Percentiles rank a stretch among this genome's conserved stretches.
Evolutionary conservation across 176 grass and related monocot species (phyloP).

Genomic region (Musa acuminata): DNA sequence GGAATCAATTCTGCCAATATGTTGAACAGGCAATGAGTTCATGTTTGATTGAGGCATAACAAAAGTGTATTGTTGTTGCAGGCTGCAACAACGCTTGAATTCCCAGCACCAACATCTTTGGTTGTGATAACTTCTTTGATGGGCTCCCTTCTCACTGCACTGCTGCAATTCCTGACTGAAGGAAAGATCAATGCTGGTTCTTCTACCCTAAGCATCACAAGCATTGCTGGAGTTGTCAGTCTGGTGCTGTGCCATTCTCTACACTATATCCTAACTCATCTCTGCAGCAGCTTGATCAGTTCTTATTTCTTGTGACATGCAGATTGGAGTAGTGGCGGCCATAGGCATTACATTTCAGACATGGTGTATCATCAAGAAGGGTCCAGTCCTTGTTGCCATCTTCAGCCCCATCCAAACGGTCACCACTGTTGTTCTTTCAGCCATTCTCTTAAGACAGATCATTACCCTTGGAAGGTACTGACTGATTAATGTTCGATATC

Average conservation of each 20-base stretch:
- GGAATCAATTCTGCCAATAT: too few species aligned
- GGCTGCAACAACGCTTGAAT: conserved; percentile 26
- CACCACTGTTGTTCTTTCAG: conserved; percentile 33
- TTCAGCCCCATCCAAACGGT: conserved; percentile 54
- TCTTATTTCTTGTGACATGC: background rate
- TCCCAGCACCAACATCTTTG: conserved; percentile 43
- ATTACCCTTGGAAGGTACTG: conserved; percentile 33
- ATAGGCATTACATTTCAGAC: conserved; percentile 32
- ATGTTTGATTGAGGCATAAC: too few species aligned
- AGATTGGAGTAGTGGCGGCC: conserved; percentile 32
- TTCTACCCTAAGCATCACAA: background rate
- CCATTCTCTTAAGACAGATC: conserved; percentile 26
- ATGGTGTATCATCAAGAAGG: conserved; percentile 47
- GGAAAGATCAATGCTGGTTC: conserved; percentile 31
- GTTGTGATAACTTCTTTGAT: conserved; percentile 14
- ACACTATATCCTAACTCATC: background rate
- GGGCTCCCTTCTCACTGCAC: conserved; percentile 33
- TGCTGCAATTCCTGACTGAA: conserved; percentile 26
- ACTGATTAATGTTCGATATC: too few species aligned
- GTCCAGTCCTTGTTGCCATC: conserved; percentile 45
- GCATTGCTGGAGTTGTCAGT: conserved; percentile 21
- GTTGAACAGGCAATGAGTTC: too few species aligned
- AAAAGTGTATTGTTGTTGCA: conserved; percentile 4
- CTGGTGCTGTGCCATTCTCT: conserved; percentile 19
- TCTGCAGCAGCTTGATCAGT: too few species aligned